Evolutionary conservation across 2,329 filamentous ascomycete species (phyloP), one percentile per base, ranked within the genome.

Genomic region (Tolypocladium pustulatum): DNA sequence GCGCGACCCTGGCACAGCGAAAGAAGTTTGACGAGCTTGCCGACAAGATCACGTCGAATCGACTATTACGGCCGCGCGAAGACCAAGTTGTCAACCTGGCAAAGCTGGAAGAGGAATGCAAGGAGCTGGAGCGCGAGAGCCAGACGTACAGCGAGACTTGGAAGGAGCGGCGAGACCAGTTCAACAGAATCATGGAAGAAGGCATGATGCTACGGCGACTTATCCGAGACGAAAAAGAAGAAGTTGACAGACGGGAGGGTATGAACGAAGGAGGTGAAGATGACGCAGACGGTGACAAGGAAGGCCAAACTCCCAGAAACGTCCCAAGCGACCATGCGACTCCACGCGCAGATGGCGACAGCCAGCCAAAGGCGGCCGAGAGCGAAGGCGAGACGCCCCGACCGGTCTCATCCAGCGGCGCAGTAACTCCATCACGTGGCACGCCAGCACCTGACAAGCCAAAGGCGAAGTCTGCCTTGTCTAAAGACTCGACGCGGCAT

Each of bases 151-250:
- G 85, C 55, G 82, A 81, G 63, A 94, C 90, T 0, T 97, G 92
- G 92, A 79, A 83, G 49, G 91, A 96, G 73, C 81, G 93, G 43
- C 80, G 88, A 62, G 89, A 91, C 65, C 91, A 96, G 73, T 96
- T 97, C 72, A 89, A 87, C 59, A 82, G 85, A 58, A 92, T 97
- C 67, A 89, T 96, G 69, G 89, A 92, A 60, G 93, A 97, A 76
- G 91, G 91, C n/a, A 89, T 89, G 82, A 81, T 90, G 63, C 81
- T 97, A 71, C 80, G 92, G 59, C 81, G 90, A 55, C 80, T 95
- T 71, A 96, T 97, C 68, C 86, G 91, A 61, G 92, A 96, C 68
- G 93, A 97, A 78, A 96, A 96, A 75, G 92, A 96, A 71, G 91
- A 96, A 73, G 90, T 94, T 0, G 91, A 96, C 73, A 80, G 90